Evolutionary conservation across 352 stramenopile species (phyloP).

Genomic region (Blastocystis sp.): DNA sequence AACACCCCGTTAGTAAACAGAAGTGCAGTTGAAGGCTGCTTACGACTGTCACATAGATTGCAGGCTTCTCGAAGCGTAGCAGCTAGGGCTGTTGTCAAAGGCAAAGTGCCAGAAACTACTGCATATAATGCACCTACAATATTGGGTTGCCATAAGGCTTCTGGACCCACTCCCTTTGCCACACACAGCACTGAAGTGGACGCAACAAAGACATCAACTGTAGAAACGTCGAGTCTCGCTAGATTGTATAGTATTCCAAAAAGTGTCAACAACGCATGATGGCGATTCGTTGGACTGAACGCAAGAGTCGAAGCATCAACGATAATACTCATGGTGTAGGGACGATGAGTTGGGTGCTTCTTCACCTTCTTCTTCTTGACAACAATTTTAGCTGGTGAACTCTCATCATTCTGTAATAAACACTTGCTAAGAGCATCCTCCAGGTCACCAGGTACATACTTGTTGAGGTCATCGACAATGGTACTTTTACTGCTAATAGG

Average conservation of each 20-base stretch:
- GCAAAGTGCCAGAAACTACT: background rate
- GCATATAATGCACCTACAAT: background rate
- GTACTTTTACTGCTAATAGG: background rate
- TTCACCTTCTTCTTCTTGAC: background rate
- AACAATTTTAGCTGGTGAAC: background rate
- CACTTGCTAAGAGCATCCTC: background rate
- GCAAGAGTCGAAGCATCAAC: conserved; percentile 1
- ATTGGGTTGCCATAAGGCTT: background rate
- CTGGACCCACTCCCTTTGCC: background rate
- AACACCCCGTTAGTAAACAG: conserved; percentile 15
- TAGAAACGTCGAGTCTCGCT: background rate
- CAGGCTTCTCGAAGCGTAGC: background rate
- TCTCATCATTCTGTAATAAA: background rate
- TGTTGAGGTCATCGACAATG: background rate
- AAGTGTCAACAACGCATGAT: background rate
- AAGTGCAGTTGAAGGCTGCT: background rate
- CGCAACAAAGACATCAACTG: conserved; percentile 19
- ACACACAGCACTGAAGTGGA: background rate
- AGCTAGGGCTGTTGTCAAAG: background rate
- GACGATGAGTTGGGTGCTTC: background rate
- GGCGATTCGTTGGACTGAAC: conserved; percentile 1
- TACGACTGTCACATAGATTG: background rate
- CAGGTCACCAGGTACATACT: background rate
- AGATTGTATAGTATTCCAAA: background rate
- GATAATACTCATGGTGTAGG: background rate